These are phyloP conservation scores for Bolboschoenus planiculmis DNA, from an alignment of 176 grass and related monocot genomes.

Conservation along the genomic window DNA sequence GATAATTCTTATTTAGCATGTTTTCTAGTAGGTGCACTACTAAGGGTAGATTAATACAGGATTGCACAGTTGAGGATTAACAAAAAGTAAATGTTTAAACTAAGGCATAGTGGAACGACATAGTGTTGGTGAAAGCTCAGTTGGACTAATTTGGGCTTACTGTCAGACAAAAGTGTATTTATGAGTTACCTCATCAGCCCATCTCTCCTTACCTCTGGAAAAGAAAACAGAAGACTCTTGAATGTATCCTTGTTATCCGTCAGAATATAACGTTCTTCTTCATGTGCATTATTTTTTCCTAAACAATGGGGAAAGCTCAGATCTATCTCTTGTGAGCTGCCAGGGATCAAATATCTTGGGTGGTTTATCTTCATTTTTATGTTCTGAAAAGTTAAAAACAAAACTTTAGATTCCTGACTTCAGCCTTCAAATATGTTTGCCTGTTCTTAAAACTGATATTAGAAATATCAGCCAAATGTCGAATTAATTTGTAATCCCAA, in stretches of 20 bases:
- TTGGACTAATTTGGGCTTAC: not conserved
- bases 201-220: constrained; percentile 64
- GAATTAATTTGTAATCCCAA: not conserved
- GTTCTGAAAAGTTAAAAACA: constrained; percentile 45
- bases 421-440: not conserved
- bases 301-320: constrained; percentile 57
- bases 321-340: constrained; percentile 34
- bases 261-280: constrained; percentile 23
- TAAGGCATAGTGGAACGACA: not conserved
- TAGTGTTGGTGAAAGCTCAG: not conserved
- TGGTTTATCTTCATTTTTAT: constrained; percentile 91
- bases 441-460: not conserved
- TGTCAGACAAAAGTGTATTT: not conserved
- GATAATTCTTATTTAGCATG: not conserved
- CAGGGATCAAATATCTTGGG: constrained; percentile 75
- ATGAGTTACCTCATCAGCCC: not conserved
- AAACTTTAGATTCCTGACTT: not conserved
- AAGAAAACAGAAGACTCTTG: constrained; percentile 62
- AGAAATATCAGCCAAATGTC: not conserved
- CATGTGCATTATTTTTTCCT: constrained; percentile 35
- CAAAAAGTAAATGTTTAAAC: not conserved
- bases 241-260: constrained; percentile 33
- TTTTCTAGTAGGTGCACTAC: not conserved
- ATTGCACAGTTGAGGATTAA: not conserved
- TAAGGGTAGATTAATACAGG: not conserved